These are phyloP conservation scores for Ogataea nonfermentans DNA, from an alignment of 805 yeast genomes.

Conservation along the genomic window DNA sequence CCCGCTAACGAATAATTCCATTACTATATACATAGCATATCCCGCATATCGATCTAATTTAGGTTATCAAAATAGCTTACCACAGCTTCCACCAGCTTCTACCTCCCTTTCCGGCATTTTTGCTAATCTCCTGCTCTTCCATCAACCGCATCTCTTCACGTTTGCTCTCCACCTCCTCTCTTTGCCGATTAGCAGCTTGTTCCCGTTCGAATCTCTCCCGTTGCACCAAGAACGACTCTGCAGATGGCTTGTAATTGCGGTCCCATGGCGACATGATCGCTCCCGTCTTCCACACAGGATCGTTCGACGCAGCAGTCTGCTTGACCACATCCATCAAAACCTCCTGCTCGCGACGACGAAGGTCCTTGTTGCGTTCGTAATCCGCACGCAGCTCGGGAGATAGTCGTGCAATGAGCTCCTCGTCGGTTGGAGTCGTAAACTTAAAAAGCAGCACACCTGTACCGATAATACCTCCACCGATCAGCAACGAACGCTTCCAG, in stretches of 20 bases:
- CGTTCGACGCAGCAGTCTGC: constrained; percentile 61
- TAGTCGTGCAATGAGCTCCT: constrained; percentile 64
- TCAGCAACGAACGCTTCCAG: constrained; percentile 32
- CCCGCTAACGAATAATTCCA: constrained; percentile 3
- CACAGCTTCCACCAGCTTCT: neutral
- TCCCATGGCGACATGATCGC: constrained; percentile 69
- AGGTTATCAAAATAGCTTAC: no score
- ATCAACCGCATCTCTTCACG: constrained; percentile 38
- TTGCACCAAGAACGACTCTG: constrained; percentile 37
- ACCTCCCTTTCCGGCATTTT: neutral
- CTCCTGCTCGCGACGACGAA: constrained; percentile 67
- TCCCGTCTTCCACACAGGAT: constrained; percentile 84
- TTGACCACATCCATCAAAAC: constrained; percentile 66
- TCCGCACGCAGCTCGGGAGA: constrained; percentile 83
- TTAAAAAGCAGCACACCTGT: constrained; percentile 70
- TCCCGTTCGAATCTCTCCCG: constrained; percentile 48
- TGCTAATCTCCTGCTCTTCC: neutral
- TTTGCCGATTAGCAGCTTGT: constrained; percentile 40
- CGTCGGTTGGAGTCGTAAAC: constrained; percentile 83
- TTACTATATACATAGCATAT: neutral
- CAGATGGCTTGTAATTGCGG: constrained; percentile 34
- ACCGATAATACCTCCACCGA: constrained; percentile 67
- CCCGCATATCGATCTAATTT: no score
- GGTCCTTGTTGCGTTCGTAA: constrained; percentile 60
- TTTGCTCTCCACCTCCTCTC: constrained; percentile 39